These are phyloP conservation scores for Barnettozyma populi DNA, from an alignment of 805 yeast species.

Conservation along the genomic window DNA sequence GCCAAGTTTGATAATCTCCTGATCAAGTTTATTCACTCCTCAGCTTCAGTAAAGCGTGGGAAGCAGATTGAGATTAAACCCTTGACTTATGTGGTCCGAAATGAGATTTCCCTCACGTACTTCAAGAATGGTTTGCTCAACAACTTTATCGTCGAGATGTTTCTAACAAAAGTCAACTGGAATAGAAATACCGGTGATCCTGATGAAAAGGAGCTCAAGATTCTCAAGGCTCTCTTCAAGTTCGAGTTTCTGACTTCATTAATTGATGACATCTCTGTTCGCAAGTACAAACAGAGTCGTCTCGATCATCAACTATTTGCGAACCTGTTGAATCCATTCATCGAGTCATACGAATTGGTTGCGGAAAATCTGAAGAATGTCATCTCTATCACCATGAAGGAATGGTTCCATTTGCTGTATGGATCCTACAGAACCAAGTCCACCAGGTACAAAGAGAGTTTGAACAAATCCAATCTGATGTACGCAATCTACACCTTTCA, in stretches of 20 bases:
- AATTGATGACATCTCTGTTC: constrained; percentile 7
- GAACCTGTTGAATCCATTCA: constrained; percentile 17
- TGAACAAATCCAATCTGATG: constrained; percentile 21
- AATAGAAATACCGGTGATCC: not conserved
- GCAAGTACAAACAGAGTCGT: not conserved
- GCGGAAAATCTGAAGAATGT: constrained; percentile 14
- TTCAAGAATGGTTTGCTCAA: constrained; percentile 20
- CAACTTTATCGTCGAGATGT: constrained; percentile 18
- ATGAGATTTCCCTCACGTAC: constrained; percentile 19
- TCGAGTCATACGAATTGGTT: constrained; percentile 21
- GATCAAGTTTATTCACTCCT: constrained; percentile 10
- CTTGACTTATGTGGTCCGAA: constrained; percentile 8
- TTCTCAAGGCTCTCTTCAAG: constrained; percentile 10
- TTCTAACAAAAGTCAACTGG: constrained; percentile 8
- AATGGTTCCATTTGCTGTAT: constrained; percentile 21
- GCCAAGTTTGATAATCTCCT: constrained; percentile 4
- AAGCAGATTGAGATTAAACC: constrained; percentile 6
- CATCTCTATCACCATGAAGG: constrained; percentile 12
- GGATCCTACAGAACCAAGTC: constrained; percentile 7
- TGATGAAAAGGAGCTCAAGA: constrained; percentile 1
- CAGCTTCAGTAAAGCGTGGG: not conserved
- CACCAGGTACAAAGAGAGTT: constrained; percentile 16
- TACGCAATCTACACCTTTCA: constrained; percentile 20
- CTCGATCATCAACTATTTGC: constrained; percentile 9
- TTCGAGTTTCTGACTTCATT: constrained; percentile 18